These are phyloP conservation scores for Rhizophagus prolifer DNA, from an alignment of 192 early-diverging fungal species.

Conservation along the genomic window DNA sequence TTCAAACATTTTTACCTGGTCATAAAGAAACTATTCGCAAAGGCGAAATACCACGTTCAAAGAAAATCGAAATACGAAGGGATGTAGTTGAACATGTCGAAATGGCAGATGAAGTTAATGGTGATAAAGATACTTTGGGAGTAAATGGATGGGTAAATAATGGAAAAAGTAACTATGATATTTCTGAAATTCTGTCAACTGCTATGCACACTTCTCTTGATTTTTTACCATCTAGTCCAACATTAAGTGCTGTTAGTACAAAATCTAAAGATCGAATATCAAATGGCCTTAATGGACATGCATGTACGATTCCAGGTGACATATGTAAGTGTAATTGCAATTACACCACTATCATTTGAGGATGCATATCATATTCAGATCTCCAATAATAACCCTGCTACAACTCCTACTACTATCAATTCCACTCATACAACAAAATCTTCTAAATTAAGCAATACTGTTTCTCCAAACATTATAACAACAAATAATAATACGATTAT, in stretches of 20 bases:
- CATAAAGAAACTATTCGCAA: conserved; percentile 34
- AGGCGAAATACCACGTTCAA: conserved; percentile 42
- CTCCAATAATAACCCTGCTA: conserved; percentile 36
- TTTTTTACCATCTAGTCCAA: conserved; percentile 7
- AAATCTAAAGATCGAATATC: conserved; percentile 13
- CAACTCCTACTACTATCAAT: conserved; percentile 8
- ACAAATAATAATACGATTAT: background rate
- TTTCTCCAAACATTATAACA: background rate
- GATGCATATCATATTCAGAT: conserved; percentile 54
- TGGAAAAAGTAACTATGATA: background rate
- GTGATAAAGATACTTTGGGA: conserved; percentile 12
- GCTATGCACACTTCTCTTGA: conserved; percentile 20
- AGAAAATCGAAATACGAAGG: conserved; percentile 44
- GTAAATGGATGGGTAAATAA: conserved; percentile 18
- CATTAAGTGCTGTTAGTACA: background rate
- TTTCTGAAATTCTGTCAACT: conserved; percentile 19
- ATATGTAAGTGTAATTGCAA: conserved; percentile 13
- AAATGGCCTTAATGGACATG: conserved; percentile 5
- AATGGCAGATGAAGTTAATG: conserved; percentile 44
- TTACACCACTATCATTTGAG: conserved; percentile 56
- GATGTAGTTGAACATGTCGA: conserved; percentile 34
- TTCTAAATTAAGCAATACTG: background rate
- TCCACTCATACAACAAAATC: background rate
- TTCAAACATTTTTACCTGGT: conserved; percentile 47
- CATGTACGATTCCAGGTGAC: background rate